Base-by-base conservation (phyloP, 2,329 filamentous ascomycete species). In the Paraconiothyrium sp. region DNA sequence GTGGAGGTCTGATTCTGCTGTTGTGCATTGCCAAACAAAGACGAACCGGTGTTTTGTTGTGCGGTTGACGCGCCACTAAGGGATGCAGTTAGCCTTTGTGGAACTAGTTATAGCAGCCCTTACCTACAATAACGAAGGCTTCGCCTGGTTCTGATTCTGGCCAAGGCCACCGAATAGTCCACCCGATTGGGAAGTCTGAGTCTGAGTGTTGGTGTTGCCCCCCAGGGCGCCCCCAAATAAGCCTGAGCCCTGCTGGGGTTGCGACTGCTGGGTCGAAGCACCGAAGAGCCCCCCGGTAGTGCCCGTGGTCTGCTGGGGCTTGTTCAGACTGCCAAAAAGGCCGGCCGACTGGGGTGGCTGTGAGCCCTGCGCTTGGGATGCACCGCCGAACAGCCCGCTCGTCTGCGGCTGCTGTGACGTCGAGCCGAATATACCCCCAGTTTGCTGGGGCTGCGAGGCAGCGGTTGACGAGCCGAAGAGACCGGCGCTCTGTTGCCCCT, bases 61-160 rank as follows among this genome's bases (percentile, higher is more conserved):
- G 72, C 35, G 27, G 56, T 73, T 54, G 75, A 71, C 34, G 72
- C 56, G 64, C 73, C 76, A 69, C 75, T 80, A 64, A 59, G 64
- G 59, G 61, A 71, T 61, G 63, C 57, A 57, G 69, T 78, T 73
- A 78, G 74, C 61, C 58, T 60, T 64, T 61, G 64, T 66, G 66
- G 48, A 27, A 62, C 65, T 39, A 43, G 50, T 37, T 52, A 41
- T 34, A 50, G 55, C 14, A 32, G 41, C 41, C 55, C 54, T 64
- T 60, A 67, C 78, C 68, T 75, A 80, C 78, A 79, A 79, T 5
- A 79, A 64, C 41, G 76, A 78, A 13, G 75, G 75, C 54, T 75
- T 74, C 49, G 73, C 59, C 58, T 76, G 61, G 46, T 66, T 58
- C 55, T 55, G 61, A 48, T 63, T 58, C 55, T 66, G 74, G 50